phyloP scores from a whole-genome alignment of 371 early-diverging fungal genomes.

The Haplosporangium sp. region DNA sequence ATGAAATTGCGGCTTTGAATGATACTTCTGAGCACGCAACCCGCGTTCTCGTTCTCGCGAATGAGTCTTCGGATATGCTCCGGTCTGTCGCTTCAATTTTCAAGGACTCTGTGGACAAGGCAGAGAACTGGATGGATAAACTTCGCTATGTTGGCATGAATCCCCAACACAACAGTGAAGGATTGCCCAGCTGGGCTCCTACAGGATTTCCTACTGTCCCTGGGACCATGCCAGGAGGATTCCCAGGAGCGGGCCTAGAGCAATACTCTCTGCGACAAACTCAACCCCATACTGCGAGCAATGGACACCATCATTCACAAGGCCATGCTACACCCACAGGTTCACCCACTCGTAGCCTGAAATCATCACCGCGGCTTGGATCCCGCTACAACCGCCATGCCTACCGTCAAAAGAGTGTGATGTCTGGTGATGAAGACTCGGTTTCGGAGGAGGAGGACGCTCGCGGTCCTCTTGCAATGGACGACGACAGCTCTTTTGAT shows the following conservation, averaged over 20 bases:
- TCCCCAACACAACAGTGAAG: constrained; percentile 49
- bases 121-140: constrained; percentile 79
- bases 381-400: constrained; percentile 42
- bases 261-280: constrained; percentile 50
- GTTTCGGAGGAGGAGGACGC: constrained; percentile 30
- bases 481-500: constrained; percentile 39
- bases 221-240: constrained; percentile 44
- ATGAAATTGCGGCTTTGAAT: constrained; percentile 63
- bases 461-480: constrained; percentile 38
- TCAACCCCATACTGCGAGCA: constrained; percentile 22
- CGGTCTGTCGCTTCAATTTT: constrained; percentile 84
- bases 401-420: constrained; percentile 43
- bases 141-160: constrained; percentile 65
- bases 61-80: constrained; percentile 87
- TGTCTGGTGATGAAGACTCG: constrained; percentile 52
- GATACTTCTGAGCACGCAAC: constrained; percentile 69
- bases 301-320: constrained; percentile 15
- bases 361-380: constrained; percentile 43
- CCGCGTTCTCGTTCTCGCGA: constrained; percentile 79
- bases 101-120: constrained; percentile 80
- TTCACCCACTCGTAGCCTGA: constrained; percentile 45
- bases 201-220: constrained; percentile 40
- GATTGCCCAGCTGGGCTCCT: constrained; percentile 55
- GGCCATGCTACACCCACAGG: constrained; percentile 35
- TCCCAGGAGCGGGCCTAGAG: constrained; percentile 43